These are phyloP conservation scores for Fonsecaea multimorphosa DNA, from an alignment of 2,329 filamentous ascomycete species.

Conservation along the genomic window DNA sequence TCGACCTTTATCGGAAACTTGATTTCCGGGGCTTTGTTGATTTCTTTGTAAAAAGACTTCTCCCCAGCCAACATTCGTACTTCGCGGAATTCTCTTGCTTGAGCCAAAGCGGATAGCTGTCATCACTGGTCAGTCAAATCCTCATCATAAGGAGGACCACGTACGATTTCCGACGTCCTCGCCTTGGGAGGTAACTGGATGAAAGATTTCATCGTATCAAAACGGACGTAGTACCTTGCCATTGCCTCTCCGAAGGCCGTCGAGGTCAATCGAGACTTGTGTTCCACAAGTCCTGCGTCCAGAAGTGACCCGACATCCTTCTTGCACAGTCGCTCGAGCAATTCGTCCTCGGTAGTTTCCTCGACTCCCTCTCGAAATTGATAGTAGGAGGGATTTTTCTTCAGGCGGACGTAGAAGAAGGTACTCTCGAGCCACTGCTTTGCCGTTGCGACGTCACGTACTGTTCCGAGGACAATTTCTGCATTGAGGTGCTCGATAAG, in stretches of 20 bases:
- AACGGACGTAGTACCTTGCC: constrained; percentile 80
- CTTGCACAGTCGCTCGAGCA: constrained; percentile 73
- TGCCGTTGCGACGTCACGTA: constrained; percentile 68
- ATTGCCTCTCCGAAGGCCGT: constrained; percentile 80
- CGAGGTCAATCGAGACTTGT: constrained; percentile 59
- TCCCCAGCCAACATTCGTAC: constrained; percentile 74
- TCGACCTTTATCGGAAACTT: constrained; percentile 74
- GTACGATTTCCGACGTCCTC: constrained; percentile 71
- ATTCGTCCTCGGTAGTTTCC: constrained; percentile 63
- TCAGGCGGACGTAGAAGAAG: constrained; percentile 76
- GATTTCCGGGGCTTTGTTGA: constrained; percentile 73
- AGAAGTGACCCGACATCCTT: constrained; percentile 71
- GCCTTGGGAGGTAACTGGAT: constrained; percentile 66
- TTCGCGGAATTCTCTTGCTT: constrained; percentile 74
- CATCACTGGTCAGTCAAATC: constrained; percentile 8
- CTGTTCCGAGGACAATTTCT: constrained; percentile 77
- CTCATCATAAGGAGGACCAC: constrained; percentile 40
- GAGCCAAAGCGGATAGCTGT: constrained; percentile 69
- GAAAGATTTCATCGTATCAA: constrained; percentile 77
- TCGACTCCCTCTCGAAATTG: constrained; percentile 62
- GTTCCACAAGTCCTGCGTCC: constrained; percentile 63
- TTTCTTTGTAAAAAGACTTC: constrained; percentile 70
- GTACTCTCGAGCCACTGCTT: constrained; percentile 77
- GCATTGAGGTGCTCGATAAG: constrained; percentile 84
- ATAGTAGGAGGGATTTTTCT: constrained; percentile 74